Base-by-base conservation (phyloP, 805 yeast genomes). In the Teunomyces tritomae region DNA sequence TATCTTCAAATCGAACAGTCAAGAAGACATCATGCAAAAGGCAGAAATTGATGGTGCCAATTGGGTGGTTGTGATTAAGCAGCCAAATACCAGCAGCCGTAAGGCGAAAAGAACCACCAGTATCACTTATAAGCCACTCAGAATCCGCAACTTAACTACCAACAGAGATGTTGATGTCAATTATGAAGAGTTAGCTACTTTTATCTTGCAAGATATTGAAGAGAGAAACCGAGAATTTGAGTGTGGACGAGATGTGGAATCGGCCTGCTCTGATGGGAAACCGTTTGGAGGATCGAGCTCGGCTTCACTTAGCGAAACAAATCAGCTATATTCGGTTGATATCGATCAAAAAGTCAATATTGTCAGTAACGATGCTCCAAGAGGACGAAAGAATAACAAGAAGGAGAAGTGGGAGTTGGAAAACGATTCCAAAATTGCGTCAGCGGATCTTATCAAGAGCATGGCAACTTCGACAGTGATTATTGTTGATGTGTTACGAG, bases 351-450 rank as follows among this genome's bases (percentile, higher is more conserved):
- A 80, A 45, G 84, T 85, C 8, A 68, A 78, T 0, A 78, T 84
- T 44, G 85, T 92, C 2, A 80, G 89, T 1, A 89, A 89, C 57
- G 89, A 87, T 56, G 91, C 94, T 1, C 88, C 89, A 3, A 79
- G 86, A 63, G 86, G 94, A 16, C 81, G 86, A 44, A 87, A 86
- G 62, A 80, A 82, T 50, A 87, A 84, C 59, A 85, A 84, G 59
- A 82, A 80, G 59, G 95, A 88, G 51, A 83, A 79, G 56, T 87
- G 86, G 89, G 82, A 82, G 13, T 64, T 82, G 36, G 96, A 89
- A 50, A 89, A 87, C 51, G 83, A 80, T 46, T 80, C 96, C 0
- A 79, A 79, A 51, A 75, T 78, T 46, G 86, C 87, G 0, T 76
- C 87, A 0, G 75, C 77, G 1, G 61, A 68, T 3, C 70, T 85